These are phyloP conservation scores for Sporothrix protearum DNA, from an alignment of 2,329 filamentous ascomycete species.

Conservation along the genomic window DNA sequence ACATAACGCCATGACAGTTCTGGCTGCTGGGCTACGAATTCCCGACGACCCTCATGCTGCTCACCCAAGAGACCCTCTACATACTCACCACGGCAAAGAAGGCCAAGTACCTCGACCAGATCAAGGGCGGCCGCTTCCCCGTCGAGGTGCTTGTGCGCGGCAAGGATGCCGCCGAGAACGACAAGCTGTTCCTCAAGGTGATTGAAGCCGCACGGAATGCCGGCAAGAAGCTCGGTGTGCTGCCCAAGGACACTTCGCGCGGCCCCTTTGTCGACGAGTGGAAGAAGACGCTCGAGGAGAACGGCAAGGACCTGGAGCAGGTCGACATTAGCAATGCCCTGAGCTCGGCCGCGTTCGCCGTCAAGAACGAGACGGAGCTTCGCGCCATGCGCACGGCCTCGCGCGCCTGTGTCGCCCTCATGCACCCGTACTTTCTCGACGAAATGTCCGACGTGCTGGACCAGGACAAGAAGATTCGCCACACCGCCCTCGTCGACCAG, in stretches of 20 bases:
- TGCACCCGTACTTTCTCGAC: constrained; percentile 95
- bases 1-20: constrained; percentile 57
- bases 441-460: constrained; percentile 97
- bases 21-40: constrained; percentile 99
- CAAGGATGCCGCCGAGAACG: constrained; percentile 88
- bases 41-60: constrained; percentile 87
- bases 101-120: constrained; percentile 88
- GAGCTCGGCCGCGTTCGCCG: constrained; percentile 76
- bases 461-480: constrained; percentile 94
- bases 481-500: constrained; percentile 79
- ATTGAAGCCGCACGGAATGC: constrained; percentile 81
- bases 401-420: constrained; percentile 87
- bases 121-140: constrained; percentile 88
- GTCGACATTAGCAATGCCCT: constrained; percentile 80
- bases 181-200: constrained; percentile 82
- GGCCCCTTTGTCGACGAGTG: constrained; percentile 95
- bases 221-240: constrained; percentile 85
- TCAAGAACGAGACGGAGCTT: constrained; percentile 93
- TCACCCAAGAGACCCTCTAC: constrained; percentile 83
- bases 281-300: constrained; percentile 75
- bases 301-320: constrained; percentile 81
- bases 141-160: constrained; percentile 88
- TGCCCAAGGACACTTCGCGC: constrained; percentile 77
- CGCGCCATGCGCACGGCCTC: constrained; percentile 92
- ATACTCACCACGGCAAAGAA: constrained; percentile 97